Evolutionary conservation across 2,329 filamentous ascomycete species (phyloP).

Genomic region (Dryadomyces quercus-mongolicae): DNA sequence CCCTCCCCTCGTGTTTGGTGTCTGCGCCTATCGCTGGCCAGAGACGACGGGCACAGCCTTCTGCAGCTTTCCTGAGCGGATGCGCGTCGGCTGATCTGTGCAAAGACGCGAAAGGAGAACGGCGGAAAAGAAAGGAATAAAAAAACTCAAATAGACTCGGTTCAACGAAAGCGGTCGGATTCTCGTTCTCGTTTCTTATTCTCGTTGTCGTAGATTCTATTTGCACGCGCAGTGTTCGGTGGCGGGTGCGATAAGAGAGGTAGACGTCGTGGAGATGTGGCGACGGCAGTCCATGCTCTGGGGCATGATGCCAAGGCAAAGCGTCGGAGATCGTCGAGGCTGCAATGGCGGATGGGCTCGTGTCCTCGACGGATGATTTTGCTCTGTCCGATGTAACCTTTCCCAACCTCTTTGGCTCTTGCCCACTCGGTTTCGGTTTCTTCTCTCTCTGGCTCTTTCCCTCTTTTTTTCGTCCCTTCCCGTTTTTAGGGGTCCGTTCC

Average conservation of each 20-base stretch:
- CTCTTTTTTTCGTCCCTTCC: neutral
- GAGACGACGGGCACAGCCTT: neutral
- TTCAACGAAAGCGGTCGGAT: no score
- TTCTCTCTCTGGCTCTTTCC: neutral
- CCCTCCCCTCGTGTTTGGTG: neutral
- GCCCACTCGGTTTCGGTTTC: neutral
- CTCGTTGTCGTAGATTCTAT: neutral
- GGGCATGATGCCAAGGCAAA: neutral
- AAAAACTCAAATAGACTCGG: neutral
- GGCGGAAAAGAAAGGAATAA: neutral
- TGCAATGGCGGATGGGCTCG: neutral
- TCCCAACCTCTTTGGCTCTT: neutral
- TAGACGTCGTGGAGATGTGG: neutral
- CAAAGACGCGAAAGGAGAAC: neutral
- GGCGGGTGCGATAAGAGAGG: neutral
- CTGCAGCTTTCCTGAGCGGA: neutral
- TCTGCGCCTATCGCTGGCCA: neutral
- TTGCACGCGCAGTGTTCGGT: neutral
- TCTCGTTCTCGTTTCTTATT: no score
- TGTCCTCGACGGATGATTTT: neutral
- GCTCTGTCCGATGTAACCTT: no score
- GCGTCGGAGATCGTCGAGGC: neutral
- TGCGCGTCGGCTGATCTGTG: neutral
- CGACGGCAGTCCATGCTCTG: slow-evolving; percentile 2
- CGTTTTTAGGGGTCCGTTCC: neutral